A percentile compares a stretch with the other conserved stretches of the same genome.
phyloP scores from a whole-genome alignment of 31 red algal genomes.

The Odonthalia washingtoniensis region DNA sequence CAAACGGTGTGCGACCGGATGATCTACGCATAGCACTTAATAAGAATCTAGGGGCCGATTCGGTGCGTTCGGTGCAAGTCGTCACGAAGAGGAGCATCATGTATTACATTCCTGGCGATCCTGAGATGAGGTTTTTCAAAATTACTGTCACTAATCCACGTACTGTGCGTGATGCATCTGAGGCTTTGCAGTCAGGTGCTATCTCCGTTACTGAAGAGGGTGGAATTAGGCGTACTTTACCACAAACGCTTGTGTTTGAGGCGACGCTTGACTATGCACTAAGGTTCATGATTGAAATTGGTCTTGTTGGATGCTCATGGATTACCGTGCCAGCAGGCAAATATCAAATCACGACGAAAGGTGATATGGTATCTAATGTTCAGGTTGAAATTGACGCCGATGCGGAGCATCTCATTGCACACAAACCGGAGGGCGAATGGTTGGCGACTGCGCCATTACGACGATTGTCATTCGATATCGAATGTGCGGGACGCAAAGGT shows the following conservation, averaged over 20 bases:
- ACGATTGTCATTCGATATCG: constrained; percentile 96
- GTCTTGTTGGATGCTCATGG: constrained; percentile 95
- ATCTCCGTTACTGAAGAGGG: constrained; percentile 15
- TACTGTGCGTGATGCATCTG: constrained; percentile 61
- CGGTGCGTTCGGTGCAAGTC: constrained; percentile 47
- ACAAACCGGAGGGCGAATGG: constrained; percentile 93
- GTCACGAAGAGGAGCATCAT: constrained; percentile 82
- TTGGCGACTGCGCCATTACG: constrained; percentile 90
- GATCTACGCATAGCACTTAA: constrained; percentile 44
- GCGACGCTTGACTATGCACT: constrained; percentile 88
- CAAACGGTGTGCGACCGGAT: neutral
- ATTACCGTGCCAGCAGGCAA: constrained; percentile 83
- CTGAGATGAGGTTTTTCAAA: constrained; percentile 76
- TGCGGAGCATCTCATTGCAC: constrained; percentile 60
- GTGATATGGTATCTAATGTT: constrained; percentile 38
- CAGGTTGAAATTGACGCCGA: constrained; percentile 35
- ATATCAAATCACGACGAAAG: constrained; percentile 48
- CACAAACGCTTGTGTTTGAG: constrained; percentile 82
- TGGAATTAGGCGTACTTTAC: constrained; percentile 25
- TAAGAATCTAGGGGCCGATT: neutral
- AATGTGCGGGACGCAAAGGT: constrained; percentile 97
- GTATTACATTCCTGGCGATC: constrained; percentile 91
- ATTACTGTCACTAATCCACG: constrained; percentile 82
- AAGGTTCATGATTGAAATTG: constrained; percentile 96
- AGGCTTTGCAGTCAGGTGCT: constrained; percentile 44